phyloP scores from a whole-genome alignment of 2,329 filamentous ascomycete species.

The Tolypocladium sp. region DNA sequence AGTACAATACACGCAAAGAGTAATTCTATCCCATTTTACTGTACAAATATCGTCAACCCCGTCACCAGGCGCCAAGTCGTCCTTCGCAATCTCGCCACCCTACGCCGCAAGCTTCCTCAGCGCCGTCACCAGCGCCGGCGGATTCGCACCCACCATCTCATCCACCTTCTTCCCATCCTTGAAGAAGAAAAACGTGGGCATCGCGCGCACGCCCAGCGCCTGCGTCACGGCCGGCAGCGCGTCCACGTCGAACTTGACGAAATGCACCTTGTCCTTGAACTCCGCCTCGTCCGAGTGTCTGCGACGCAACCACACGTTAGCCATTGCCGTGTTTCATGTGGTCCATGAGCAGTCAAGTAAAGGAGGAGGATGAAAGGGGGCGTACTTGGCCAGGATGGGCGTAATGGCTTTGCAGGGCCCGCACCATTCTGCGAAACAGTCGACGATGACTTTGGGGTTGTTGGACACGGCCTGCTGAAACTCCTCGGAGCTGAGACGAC shows the following conservation, averaged over 20 bases:
- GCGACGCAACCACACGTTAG: background rate
- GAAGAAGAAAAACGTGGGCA: conserved; percentile 86
- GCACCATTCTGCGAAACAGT: conserved; percentile 88
- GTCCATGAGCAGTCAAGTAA: background rate
- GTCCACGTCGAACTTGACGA: conserved; percentile 89
- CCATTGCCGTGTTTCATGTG: background rate
- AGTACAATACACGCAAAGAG: too few species aligned
- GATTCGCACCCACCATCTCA: conserved; percentile 74
- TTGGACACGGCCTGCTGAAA: conserved; percentile 46
- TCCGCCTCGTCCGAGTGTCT: conserved; percentile 27
- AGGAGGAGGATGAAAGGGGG: background rate
- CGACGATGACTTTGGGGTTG: conserved; percentile 59
- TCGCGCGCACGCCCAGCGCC: conserved; percentile 73
- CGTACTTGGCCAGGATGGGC: conserved; percentile 46
- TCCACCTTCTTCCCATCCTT: conserved; percentile 63
- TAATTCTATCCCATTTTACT: background rate
- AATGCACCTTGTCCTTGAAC: conserved; percentile 53
- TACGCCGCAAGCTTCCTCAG: conserved; percentile 6
- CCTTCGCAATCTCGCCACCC: background rate
- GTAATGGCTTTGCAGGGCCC: conserved; percentile 88
- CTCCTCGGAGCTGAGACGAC: conserved; percentile 41
- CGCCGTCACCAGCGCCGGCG: conserved; percentile 41
- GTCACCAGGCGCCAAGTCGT: background rate
- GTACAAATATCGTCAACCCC: background rate
- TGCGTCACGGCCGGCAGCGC: conserved; percentile 63